Conservation (phyloP, 179 eudicot species). For the Gypsophila paniculata region DNA sequence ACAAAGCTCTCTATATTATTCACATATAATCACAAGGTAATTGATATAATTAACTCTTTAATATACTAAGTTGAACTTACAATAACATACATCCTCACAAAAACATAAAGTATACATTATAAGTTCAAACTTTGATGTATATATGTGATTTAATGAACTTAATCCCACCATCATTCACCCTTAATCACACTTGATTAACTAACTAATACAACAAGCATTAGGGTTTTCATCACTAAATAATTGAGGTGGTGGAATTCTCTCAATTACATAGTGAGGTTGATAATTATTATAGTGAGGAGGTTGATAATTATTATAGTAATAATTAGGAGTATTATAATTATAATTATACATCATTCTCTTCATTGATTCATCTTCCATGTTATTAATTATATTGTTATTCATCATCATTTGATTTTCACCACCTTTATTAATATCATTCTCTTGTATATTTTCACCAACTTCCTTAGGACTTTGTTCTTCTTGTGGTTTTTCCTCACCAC, state of each 20-base stretch:
- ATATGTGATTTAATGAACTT: background rate
- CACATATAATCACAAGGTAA: slow-evolving; percentile 7
- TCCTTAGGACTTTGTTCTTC: slow-evolving; percentile 10
- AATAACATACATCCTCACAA: slow-evolving; percentile 27
- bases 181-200: slow-evolving; percentile 16
- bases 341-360: slow-evolving; percentile 52
- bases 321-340: slow-evolving; percentile 17
- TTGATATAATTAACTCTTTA: slow-evolving; percentile 1
- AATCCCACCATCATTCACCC: too few relatives aligned
- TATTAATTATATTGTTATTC: background rate
- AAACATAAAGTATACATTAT: slow-evolving; percentile 23
- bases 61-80: slow-evolving; percentile 22
- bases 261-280: slow-evolving; percentile 57
- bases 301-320: slow-evolving; percentile 17
- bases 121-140: slow-evolving; percentile 29
- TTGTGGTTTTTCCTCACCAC: slow-evolving; percentile 24
- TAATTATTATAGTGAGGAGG: slow-evolving; percentile 41
- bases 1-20: slow-evolving; percentile 10
- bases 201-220: slow-evolving; percentile 74
- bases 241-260: slow-evolving; percentile 84
- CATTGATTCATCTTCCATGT: slow-evolving; percentile 39
- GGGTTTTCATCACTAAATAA: slow-evolving; percentile 89
- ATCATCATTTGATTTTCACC: background rate
- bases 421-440: slow-evolving; percentile 13
- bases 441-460: slow-evolving; percentile 14